These are phyloP conservation scores for Sphaerulina vaccinii DNA, from an alignment of 2,329 filamentous ascomycete species.

Conservation along the genomic window DNA sequence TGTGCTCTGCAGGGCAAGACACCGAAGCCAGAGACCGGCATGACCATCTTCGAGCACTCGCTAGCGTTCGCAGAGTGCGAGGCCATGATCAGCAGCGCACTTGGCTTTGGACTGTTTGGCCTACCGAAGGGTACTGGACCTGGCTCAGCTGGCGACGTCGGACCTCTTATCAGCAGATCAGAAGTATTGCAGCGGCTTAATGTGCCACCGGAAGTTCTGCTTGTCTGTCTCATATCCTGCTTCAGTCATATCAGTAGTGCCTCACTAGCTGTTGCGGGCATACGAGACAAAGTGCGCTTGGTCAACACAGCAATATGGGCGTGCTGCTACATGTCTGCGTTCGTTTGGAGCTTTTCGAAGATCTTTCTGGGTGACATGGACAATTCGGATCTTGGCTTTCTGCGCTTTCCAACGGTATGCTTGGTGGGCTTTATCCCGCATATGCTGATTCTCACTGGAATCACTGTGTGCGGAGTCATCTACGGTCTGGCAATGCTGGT, in stretches of 20 bases:
- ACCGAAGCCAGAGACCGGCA: slow-evolving; percentile 81
- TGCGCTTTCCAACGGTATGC: slow-evolving; percentile 90
- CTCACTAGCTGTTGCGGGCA: slow-evolving; percentile 72
- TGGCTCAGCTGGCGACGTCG: slow-evolving; percentile 22
- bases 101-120: slow-evolving; percentile 70
- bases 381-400: slow-evolving; percentile 66
- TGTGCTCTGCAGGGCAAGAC: slow-evolving; percentile 83
- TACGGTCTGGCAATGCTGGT: slow-evolving; percentile 75
- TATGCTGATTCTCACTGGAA: slow-evolving; percentile 79
- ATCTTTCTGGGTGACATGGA: slow-evolving; percentile 46
- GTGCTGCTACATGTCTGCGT: slow-evolving; percentile 81
- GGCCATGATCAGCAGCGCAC: slow-evolving; percentile 75
- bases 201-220: slow-evolving; percentile 81
- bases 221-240: slow-evolving; percentile 83
- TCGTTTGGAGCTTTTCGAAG: slow-evolving; percentile 69
- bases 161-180: slow-evolving; percentile 31
- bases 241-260: slow-evolving; percentile 88
- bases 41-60: slow-evolving; percentile 96
- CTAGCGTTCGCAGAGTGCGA: slow-evolving; percentile 95
- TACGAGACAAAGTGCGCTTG: slow-evolving; percentile 77
- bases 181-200: slow-evolving; percentile 76
- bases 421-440: slow-evolving; percentile 95
- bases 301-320: slow-evolving; percentile 88
- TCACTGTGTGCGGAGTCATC: slow-evolving; percentile 70
- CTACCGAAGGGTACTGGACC: slow-evolving; percentile 43